Percentiles rank a stretch among this genome's conserved stretches.
Evolutionary conservation across 805 yeast species (phyloP).

Genomic region (Saccharomycopsis selenospora): DNA sequence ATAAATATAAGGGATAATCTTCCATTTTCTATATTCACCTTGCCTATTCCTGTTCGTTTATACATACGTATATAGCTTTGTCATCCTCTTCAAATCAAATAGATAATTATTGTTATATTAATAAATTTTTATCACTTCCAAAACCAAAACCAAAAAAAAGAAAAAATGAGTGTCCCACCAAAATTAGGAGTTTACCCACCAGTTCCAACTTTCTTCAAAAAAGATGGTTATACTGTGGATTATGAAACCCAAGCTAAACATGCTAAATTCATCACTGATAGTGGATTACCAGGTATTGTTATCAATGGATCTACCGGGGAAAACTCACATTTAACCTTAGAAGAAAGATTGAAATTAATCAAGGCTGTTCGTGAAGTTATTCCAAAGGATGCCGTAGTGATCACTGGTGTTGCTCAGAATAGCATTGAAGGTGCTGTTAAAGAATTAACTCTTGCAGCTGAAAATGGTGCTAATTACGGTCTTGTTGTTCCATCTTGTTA

Average conservation of each 20-base stretch:
- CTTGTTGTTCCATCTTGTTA: constrained; percentile 32
- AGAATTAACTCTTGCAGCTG: constrained; percentile 25
- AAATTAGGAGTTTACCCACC: constrained; percentile 45
- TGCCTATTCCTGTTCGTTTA: no score
- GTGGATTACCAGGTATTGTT: constrained; percentile 32
- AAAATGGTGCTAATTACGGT: constrained; percentile 32
- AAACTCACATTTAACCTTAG: constrained; percentile 29
- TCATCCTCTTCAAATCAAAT: background rate
- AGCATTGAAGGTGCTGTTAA: constrained; percentile 27
- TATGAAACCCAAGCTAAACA: constrained; percentile 30
- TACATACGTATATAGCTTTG: background rate
- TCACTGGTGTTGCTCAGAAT: constrained; percentile 31
- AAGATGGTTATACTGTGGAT: constrained; percentile 30
- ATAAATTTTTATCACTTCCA: background rate
- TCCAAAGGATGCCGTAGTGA: constrained; percentile 29
- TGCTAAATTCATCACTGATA: constrained; percentile 26
- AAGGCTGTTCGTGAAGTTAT: constrained; percentile 28
- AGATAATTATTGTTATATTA: background rate
- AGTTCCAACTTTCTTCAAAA: constrained; percentile 46
- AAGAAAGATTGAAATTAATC: constrained; percentile 30
- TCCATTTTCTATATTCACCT: no score
- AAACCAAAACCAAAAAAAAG: background rate
- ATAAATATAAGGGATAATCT: no score
- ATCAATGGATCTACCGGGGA: constrained; percentile 38
- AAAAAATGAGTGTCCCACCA: constrained; percentile 24